Percentiles rank a stretch among this genome's conserved stretches.
These are phyloP conservation scores for Musa beccarii DNA, from an alignment of 176 grass and related monocot genomes.

Conservation along the genomic window DNA sequence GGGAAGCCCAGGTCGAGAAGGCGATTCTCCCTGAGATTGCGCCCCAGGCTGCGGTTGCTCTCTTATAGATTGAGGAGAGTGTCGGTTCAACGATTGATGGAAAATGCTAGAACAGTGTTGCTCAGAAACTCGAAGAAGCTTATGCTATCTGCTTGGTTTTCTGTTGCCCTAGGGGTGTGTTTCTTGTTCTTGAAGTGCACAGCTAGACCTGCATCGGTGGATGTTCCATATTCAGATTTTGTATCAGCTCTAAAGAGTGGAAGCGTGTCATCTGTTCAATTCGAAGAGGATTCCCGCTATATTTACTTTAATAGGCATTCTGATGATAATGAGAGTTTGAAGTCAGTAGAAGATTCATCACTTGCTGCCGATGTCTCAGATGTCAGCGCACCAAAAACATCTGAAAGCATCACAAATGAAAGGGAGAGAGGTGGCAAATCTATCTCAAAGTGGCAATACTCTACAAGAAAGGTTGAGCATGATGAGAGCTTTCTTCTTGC, in stretches of 20 bases:
- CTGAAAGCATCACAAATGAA: not conserved
- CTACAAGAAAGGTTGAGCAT: slow-evolving; percentile 64
- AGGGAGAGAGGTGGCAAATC: slow-evolving; percentile 5
- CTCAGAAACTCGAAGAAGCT: slow-evolving; percentile 28
- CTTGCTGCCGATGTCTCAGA: not conserved
- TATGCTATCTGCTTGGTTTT: slow-evolving; percentile 23
- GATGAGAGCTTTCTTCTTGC: slow-evolving; percentile 78
- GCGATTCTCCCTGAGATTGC: slow-evolving; percentile 21
- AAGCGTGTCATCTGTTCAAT: slow-evolving; percentile 36
- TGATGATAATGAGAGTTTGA: slow-evolving; percentile 6
- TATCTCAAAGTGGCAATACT: slow-evolving; percentile 40
- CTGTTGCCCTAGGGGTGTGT: slow-evolving; percentile 33
- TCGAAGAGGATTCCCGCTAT: slow-evolving; percentile 79
- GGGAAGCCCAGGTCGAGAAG: slow-evolving; percentile 27
- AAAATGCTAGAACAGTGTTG: slow-evolving; percentile 17
- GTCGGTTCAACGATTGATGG: slow-evolving; percentile 27
- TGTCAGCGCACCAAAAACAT: not conserved
- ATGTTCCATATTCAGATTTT: slow-evolving; percentile 76
- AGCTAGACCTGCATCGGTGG: slow-evolving; percentile 36
- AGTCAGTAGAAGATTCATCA: not conserved
- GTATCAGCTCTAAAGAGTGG: slow-evolving; percentile 47
- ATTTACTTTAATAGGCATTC: slow-evolving; percentile 59
- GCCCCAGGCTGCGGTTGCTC: slow-evolving; percentile 22
- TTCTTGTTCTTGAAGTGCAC: slow-evolving; percentile 39
- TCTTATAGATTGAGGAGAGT: slow-evolving; percentile 24